A percentile compares a stretch with the other conserved stretches of the same genome.
Evolutionary conservation across 2,329 filamentous ascomycete species (phyloP).

Genomic region (Aaosphaeria pasadenensis): DNA sequence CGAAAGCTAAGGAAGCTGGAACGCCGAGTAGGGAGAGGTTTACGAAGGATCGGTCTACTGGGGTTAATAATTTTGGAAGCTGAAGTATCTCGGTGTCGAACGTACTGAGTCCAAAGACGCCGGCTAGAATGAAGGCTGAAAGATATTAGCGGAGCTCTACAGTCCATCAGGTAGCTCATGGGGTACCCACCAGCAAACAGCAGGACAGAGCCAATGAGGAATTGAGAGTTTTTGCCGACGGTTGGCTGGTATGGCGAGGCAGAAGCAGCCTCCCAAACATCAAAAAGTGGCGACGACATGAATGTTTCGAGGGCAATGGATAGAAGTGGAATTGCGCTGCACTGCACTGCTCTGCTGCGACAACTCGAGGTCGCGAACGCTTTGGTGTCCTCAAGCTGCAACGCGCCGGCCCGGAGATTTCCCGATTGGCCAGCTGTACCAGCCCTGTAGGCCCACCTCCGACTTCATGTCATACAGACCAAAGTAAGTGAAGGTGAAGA

Average conservation of each 20-base stretch:
- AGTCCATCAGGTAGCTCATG: neutral
- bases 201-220: conserved; percentile 74
- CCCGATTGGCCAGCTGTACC: neutral
- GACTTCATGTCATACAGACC: neutral
- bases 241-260: conserved; percentile 79
- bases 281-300: conserved; percentile 58
- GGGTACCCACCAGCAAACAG: conserved; percentile 59
- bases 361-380: conserved; percentile 10
- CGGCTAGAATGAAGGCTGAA: conserved; percentile 64
- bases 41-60: conserved; percentile 72
- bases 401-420: neutral
- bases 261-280: conserved; percentile 91
- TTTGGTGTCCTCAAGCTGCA: conserved; percentile 21
- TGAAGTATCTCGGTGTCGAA: conserved; percentile 1
- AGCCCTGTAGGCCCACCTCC: neutral
- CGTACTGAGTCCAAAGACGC: conserved; percentile 82
- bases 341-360: neutral
- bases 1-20: conserved; percentile 84
- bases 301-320: conserved; percentile 8
- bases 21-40: conserved; percentile 76
- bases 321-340: neutral
- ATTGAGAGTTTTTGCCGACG: conserved; percentile 79
- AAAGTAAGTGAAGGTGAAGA: too few relatives aligned
- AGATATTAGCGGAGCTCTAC: conserved; percentile 20
- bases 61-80: conserved; percentile 3